Base-by-base conservation (phyloP, 169 alveolate species). In the Besnoitia besnoiti region DNA sequence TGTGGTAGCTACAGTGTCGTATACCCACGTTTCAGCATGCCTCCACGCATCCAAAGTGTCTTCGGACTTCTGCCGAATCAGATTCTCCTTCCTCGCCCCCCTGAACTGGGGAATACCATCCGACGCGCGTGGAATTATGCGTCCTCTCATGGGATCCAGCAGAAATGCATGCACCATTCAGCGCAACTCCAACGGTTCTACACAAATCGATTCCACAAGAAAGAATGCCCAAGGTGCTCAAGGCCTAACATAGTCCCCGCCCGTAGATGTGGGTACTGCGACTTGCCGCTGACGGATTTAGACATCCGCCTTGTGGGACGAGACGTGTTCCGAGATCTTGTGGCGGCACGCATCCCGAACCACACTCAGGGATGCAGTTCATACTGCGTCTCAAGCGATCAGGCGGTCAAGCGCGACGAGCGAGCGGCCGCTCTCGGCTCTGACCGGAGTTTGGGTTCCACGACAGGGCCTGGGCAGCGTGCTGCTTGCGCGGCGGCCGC, bases 131-230 rank as follows among this genome's bases (percentile, higher is more conserved):
- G 4, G 67, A 3, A 8, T 55, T 19, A 21, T 55, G 33, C 30
- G 67, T 8, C 14, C 55, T 55, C 30, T n/a, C 24, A 19, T 55
- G 67, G 24, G 30, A n/a, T 55, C 67, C 67, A 55, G 67, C 67
- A 55, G 67, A 55, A 55, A n/a, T 67, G 39, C 55, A 42, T 77
- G 49, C 93, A 90, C 50, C 93, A 90, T 85, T 90, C 93, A 10
- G 27, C 90, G 7, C 55, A 42, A 14, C 46, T 90, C 75, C 93
- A 90, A 33, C 90, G 93, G 49, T 90, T 35, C 51, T 90, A 76
- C 82, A 90, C 93, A 30, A 90, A 90, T 44, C 79, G 93, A 33
- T 79, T 37, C 47, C 85, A 90, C 85, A 90, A 90, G 90, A 90
- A 90, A 73, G 50, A 44, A 0, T 90, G 93, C 39, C 90, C 93